Conservation (phyloP, 805 yeast species). For the Saturnispora zaruensis region DNA sequence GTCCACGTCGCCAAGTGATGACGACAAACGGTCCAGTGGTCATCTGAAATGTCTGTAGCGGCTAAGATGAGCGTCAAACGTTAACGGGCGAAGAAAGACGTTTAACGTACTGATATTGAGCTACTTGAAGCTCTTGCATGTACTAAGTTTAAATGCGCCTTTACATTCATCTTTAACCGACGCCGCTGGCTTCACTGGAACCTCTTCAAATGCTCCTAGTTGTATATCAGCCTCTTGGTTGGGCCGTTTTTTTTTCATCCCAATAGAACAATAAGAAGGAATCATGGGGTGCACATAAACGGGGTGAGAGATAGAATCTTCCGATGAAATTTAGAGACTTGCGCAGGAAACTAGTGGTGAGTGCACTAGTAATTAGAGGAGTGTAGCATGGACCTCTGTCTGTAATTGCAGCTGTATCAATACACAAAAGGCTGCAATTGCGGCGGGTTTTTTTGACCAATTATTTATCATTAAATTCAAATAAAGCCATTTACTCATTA, state of each 20-base stretch:
- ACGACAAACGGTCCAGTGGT: background rate
- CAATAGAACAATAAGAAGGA: background rate
- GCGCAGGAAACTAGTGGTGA: too few relatives aligned
- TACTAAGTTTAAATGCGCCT: background rate
- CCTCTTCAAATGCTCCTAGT: background rate
- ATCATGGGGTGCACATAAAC: background rate
- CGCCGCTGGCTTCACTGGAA: background rate
- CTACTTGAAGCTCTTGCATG: background rate
- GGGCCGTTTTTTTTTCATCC: background rate
- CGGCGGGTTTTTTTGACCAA: background rate
- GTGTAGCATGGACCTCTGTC: too few relatives aligned
- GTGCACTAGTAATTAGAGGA: too few relatives aligned
- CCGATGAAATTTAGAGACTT: background rate
- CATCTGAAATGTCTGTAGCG: background rate
- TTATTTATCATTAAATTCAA: background rate
- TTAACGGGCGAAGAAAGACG: background rate
- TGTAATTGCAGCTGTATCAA: background rate
- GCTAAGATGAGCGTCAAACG: background rate
- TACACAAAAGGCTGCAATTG: background rate
- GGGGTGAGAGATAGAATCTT: background rate
- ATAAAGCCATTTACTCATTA: background rate
- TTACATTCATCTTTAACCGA: background rate
- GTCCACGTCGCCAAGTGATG: background rate
- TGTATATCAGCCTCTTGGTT: background rate
- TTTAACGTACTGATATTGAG: background rate